Conservation (phyloP, 495 filamentous ascomycete genomes). For the Xylaria bambusicola region DNA sequence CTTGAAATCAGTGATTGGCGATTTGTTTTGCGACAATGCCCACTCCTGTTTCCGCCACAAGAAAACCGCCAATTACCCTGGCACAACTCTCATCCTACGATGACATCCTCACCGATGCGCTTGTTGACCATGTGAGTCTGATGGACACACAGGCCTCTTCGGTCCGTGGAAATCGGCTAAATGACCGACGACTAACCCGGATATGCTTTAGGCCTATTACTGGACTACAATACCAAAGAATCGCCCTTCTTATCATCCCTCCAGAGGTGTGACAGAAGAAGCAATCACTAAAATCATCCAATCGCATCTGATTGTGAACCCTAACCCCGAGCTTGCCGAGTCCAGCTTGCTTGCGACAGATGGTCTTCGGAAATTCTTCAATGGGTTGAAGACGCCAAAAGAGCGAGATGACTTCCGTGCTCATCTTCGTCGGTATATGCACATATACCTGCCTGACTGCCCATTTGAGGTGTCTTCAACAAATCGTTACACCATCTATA, state of each 20-base stretch:
- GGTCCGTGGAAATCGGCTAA: neutral
- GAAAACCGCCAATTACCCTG: conserved; percentile 76
- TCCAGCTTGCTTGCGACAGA: conserved; percentile 67
- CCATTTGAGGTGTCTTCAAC: conserved; percentile 93
- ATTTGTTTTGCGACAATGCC: conserved; percentile 35
- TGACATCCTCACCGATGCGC: conserved; percentile 92
- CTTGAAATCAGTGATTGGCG: neutral
- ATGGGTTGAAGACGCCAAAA: conserved; percentile 65
- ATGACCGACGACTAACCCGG: conserved; percentile 16
- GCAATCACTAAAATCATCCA: conserved; percentile 78
- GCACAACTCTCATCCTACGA: conserved; percentile 89
- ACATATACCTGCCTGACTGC: conserved; percentile 88
- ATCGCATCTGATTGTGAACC: conserved; percentile 70
- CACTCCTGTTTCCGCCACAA: conserved; percentile 46
- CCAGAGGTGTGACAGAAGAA: conserved; percentile 78
- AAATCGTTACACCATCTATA: conserved; percentile 90
- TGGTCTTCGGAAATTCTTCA: conserved; percentile 71
- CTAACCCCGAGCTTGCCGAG: conserved; percentile 69
- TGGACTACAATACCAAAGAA: conserved; percentile 98
- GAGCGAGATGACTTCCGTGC: conserved; percentile 86
- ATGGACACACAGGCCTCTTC: conserved; percentile 5
- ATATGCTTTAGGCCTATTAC: conserved; percentile 71
- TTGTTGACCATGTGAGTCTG: conserved; percentile 84
- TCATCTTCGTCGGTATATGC: conserved; percentile 88
- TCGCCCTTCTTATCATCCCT: conserved; percentile 79